Evolutionary conservation across 371 early-diverging fungal genomes (phyloP).

Genomic region (Basidiobolus meristosporus): DNA sequence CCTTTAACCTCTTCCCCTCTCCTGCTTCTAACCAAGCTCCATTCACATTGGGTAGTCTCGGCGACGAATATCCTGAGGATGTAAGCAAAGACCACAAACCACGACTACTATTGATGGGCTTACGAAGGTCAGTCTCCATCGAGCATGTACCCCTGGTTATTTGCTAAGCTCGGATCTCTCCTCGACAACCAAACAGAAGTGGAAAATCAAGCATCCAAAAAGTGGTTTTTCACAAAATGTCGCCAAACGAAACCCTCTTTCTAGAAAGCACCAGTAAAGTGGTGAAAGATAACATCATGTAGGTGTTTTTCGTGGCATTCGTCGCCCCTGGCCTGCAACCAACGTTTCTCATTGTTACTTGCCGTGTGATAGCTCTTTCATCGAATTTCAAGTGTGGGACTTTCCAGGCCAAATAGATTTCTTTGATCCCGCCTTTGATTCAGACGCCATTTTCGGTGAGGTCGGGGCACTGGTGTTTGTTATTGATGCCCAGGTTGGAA

Average conservation of each 20-base stretch:
- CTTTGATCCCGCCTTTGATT: slow-evolving; percentile 50
- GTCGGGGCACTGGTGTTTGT: slow-evolving; percentile 78
- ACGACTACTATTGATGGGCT: slow-evolving; percentile 43
- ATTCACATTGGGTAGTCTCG: too few relatives aligned
- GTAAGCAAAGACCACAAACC: slow-evolving; percentile 19
- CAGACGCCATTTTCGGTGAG: slow-evolving; percentile 51
- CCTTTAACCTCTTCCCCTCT: too few relatives aligned
- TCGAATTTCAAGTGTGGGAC: slow-evolving; percentile 83
- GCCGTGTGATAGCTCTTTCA: slow-evolving; percentile 44
- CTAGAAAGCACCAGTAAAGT: slow-evolving; percentile 72
- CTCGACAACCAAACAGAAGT: slow-evolving; percentile 32
- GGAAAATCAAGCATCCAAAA: slow-evolving; percentile 86
- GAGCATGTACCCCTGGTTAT: too few relatives aligned
- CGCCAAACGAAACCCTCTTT: slow-evolving; percentile 81
- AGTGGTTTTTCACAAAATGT: slow-evolving; percentile 85
- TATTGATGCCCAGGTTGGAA: slow-evolving; percentile 69
- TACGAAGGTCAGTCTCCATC: slow-evolving; percentile 34
- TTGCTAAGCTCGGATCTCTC: too few relatives aligned
- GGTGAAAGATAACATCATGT: slow-evolving; percentile 46
- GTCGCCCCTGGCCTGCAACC: not conserved
- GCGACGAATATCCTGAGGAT: slow-evolving; percentile 14
- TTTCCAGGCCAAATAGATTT: slow-evolving; percentile 84
- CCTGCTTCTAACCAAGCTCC: too few relatives aligned
- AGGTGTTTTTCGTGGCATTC: not conserved
- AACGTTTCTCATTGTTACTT: not conserved